These are phyloP conservation scores for Fusarium pilosicola DNA, from an alignment of 2,329 filamentous ascomycete genomes.

Conservation along the genomic window DNA sequence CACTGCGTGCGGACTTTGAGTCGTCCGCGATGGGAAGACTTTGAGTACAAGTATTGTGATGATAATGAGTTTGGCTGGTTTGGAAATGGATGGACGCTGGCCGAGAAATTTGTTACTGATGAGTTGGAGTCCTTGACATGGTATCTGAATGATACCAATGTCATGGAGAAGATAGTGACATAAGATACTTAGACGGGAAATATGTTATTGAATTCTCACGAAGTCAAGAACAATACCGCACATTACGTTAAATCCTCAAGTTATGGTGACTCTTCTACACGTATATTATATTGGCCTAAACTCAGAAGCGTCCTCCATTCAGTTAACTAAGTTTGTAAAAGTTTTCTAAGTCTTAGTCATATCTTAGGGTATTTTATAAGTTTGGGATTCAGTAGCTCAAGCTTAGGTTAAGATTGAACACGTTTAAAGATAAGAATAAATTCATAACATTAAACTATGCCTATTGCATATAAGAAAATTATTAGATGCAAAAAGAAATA, in stretches of 20 bases:
- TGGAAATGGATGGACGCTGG: conserved; percentile 15
- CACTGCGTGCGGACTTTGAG: conserved; percentile 11
- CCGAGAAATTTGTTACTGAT: conserved; percentile 9
- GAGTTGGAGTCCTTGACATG: conserved; percentile 16
- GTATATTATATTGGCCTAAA: neutral
- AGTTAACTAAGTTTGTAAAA: neutral
- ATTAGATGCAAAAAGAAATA: fast-evolving
- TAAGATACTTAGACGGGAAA: neutral
- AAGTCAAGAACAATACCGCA: too few relatives aligned
- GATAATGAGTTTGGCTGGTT: conserved; percentile 22
- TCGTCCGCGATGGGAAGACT: conserved; percentile 12
- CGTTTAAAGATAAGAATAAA: neutral
- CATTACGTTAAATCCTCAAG: too few relatives aligned
- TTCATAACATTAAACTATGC: neutral
- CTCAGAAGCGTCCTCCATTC: neutral
- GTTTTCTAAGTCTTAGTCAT: fast-evolving
- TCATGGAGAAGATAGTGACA: neutral
- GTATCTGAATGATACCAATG: conserved; percentile 14
- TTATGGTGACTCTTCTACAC: too few relatives aligned
- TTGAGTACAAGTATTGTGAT: conserved; percentile 13
- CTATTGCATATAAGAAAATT: neutral
- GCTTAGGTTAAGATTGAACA: neutral
- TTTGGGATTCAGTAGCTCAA: fast-evolving
- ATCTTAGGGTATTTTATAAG: neutral
- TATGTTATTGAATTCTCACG: neutral